Base-by-base conservation (phyloP, 2,329 filamentous ascomycete species). In the Akanthomyces uredinophilus region DNA sequence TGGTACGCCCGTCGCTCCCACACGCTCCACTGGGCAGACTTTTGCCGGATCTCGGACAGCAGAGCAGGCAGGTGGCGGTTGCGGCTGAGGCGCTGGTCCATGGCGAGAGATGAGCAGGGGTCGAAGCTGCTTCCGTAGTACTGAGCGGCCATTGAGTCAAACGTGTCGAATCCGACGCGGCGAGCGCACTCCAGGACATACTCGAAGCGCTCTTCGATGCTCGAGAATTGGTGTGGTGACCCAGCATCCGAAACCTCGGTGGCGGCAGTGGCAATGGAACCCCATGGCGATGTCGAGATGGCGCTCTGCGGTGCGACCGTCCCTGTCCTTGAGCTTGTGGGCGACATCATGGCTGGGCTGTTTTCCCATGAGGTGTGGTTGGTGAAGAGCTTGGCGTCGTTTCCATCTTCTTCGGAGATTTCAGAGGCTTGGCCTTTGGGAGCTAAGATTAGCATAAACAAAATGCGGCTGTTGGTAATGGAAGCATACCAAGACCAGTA, bases 1-100 rank as follows among this genome's bases (percentile, higher is more conserved):
- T 69, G 65, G 49, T 72, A 70, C 1, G 66, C 69, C 8, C 64
- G 63, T 16, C 69, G 65, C 61, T 69, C 67, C 71, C 66, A 70
- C 3, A 58, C 53, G n/a, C 65, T 68, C 69, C 66, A 70, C 37
- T 62, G 60, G 18, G 37, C 16, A 13, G 64, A 60, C 20, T 60
- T 53, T 29, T 62, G 59, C 5, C 57, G 60, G 22, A 64, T 52
- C 16, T 65, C 63, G 11, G 62, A 51, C 6, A 66, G 22, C 1
- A 66, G 47, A 24, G 63, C 57, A 8, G 64, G 64, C 4, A 66
- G 55, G 18, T 64, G 58, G 14, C 64, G 64, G 55, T 66, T 66
- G 27, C 64, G 64, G 49, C 64, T 66, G 2, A 66, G 52, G 4
- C 64, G 61, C 44, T 65, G 64, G 37, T 65, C 61, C 57, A 65